phyloP scores from a whole-genome alignment of 2,329 filamentous ascomycete species.

The Biscogniauxia sp. region DNA sequence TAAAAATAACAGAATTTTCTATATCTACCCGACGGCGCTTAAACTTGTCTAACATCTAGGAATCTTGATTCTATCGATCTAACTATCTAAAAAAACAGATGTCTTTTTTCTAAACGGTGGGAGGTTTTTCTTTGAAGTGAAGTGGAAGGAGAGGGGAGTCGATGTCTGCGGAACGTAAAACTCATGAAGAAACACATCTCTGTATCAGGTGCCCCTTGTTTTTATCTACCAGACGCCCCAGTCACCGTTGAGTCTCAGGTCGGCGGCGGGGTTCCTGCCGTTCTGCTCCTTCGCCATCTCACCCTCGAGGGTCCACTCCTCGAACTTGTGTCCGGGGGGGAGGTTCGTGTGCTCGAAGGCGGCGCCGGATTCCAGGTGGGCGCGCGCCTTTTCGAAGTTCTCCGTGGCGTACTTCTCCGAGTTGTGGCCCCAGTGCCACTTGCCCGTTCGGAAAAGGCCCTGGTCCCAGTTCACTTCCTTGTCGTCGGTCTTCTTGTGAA shows the following conservation, averaged over 20 bases:
- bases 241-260: constrained; percentile 18
- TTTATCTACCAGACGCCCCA: constrained; percentile 9
- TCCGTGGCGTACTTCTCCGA: constrained; percentile 32
- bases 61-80: not conserved
- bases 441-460: constrained; percentile 9
- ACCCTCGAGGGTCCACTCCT: constrained; percentile 29
- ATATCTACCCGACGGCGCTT: not conserved
- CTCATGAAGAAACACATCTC: not conserved
- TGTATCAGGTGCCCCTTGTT: too few species aligned
- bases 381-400: constrained; percentile 24
- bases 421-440: constrained; percentile 26
- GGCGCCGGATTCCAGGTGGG: constrained; percentile 21
- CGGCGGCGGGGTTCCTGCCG: constrained; percentile 3
- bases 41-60: not conserved
- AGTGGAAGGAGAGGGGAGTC: not conserved
- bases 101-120: not conserved
- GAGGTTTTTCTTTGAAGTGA: not conserved
- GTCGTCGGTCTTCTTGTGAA: constrained; percentile 21
- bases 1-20: not conserved
- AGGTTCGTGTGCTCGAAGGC: constrained; percentile 33
- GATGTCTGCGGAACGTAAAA: not conserved
- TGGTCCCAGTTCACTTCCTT: constrained; percentile 10
- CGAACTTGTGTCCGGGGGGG: constrained; percentile 24
- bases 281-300: constrained; percentile 19
- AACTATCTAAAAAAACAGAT: not conserved